Conservation (phyloP, 2,329 filamentous ascomycete genomes). For the Dendryphion nanum region DNA sequence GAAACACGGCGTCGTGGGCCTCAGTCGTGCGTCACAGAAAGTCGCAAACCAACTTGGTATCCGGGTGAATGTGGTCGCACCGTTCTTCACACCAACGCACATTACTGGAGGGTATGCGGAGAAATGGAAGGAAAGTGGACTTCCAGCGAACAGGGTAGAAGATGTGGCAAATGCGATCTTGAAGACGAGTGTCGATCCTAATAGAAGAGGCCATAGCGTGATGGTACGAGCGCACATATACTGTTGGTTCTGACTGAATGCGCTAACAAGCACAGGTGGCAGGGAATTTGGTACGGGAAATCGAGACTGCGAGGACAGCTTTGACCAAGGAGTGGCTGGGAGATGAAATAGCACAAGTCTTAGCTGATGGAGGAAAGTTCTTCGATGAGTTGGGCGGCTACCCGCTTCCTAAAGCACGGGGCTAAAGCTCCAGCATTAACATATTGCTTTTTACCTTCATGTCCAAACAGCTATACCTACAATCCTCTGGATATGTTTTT, state of each 20-base stretch:
- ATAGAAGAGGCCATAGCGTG: slow-evolving; percentile 25
- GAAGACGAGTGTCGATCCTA: slow-evolving; percentile 35
- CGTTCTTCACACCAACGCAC: slow-evolving; percentile 49
- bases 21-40: slow-evolving; percentile 39
- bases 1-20: slow-evolving; percentile 44
- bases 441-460: no score
- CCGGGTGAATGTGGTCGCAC: slow-evolving; percentile 48
- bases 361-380: slow-evolving; percentile 33
- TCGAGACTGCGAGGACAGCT: slow-evolving; percentile 25
- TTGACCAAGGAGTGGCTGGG: slow-evolving; percentile 33
- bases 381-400: slow-evolving; percentile 37
- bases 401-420: slow-evolving; percentile 25
- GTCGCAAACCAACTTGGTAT: slow-evolving; percentile 37
- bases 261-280: slow-evolving; percentile 21
- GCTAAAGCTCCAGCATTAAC: no score
- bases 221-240: no score
- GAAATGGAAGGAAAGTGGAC: slow-evolving; percentile 38
- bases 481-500: no score
- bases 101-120: slow-evolving; percentile 42
- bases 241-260: no score
- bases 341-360: slow-evolving; percentile 29
- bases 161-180: slow-evolving; percentile 45
- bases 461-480: no score
- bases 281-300: slow-evolving; percentile 26
- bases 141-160: slow-evolving; percentile 44